Evolutionary conservation across 768 basidiomycete species (phyloP).

Genomic region (Russula lepida): DNA sequence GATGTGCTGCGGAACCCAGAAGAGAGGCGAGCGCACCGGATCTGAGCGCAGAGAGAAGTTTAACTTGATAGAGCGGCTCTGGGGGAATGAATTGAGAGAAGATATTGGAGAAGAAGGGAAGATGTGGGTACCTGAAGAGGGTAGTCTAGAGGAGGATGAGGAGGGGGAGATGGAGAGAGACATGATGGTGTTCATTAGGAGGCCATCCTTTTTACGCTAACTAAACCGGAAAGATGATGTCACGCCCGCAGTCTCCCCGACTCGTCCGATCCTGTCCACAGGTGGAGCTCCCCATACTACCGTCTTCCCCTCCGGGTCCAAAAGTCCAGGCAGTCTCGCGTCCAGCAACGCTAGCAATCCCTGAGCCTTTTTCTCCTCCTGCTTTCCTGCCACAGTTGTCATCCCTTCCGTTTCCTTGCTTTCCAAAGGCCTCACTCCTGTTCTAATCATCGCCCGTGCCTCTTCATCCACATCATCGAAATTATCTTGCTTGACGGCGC

Average conservation of each 20-base stretch:
- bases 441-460: slow-evolving; percentile 31
- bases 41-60: slow-evolving; percentile 35
- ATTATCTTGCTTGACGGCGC: slow-evolving; percentile 31
- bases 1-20: neutral
- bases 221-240: neutral
- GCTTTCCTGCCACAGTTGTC: neutral
- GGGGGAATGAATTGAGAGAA: neutral
- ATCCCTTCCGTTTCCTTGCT: neutral
- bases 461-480: slow-evolving; percentile 44
- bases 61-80: slow-evolving; percentile 36
- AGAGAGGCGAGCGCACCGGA: slow-evolving; percentile 27
- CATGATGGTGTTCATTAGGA: neutral
- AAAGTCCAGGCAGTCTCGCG: slow-evolving; percentile 25
- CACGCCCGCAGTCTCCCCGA: neutral
- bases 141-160: neutral
- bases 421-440: slow-evolving; percentile 8
- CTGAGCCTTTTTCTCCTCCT: neutral
- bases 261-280: slow-evolving; percentile 37
- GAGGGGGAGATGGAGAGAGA: neutral
- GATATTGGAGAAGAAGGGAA: neutral
- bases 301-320: slow-evolving; percentile 53
- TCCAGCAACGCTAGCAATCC: neutral
- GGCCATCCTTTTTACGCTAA: neutral
- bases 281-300: slow-evolving; percentile 52
- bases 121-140: neutral